Evolutionary conservation across 495 filamentous ascomycete genomes (phyloP).

Genomic region (Aspergillus funiculosus): DNA sequence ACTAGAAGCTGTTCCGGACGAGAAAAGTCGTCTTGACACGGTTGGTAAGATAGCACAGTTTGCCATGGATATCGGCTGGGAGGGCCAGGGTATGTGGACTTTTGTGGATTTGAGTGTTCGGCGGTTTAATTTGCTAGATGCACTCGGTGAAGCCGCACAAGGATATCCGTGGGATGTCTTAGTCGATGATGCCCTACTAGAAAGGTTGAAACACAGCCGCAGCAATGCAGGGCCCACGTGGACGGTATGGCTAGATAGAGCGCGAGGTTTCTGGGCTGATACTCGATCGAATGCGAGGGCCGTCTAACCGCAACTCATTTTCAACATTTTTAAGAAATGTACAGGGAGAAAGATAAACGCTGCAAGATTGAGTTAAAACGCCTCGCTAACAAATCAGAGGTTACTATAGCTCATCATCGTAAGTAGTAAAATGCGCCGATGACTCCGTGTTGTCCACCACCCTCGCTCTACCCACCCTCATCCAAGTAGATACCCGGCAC

Average conservation of each 20-base stretch:
- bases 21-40: conserved; percentile 3
- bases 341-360: conserved; percentile 8
- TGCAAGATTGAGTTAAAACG: conserved; percentile 12
- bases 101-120: conserved; percentile 32
- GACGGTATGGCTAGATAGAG: conserved; percentile 26
- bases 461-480: too few species aligned
- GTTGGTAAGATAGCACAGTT: conserved; percentile 29
- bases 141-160: conserved; percentile 4
- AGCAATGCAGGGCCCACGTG: conserved; percentile 16
- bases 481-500: too few species aligned
- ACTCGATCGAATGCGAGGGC: background rate
- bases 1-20: conserved; percentile 27
- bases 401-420: conserved; percentile 11
- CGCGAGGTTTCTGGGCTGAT: conserved; percentile 23
- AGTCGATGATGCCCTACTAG: background rate
- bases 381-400: conserved; percentile 17
- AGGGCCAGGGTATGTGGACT: conserved; percentile 44
- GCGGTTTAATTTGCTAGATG: conserved; percentile 20
- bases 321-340: too few species aligned
- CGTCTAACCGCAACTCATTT: too few species aligned
- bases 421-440: conserved; percentile 1
- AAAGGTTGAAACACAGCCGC: background rate
- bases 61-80: conserved; percentile 39
- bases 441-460: too few species aligned
- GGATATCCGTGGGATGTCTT: conserved; percentile 3